These are phyloP conservation scores for Salix arbutifolia DNA, from an alignment of 345 rosid species.

Conservation along the genomic window DNA sequence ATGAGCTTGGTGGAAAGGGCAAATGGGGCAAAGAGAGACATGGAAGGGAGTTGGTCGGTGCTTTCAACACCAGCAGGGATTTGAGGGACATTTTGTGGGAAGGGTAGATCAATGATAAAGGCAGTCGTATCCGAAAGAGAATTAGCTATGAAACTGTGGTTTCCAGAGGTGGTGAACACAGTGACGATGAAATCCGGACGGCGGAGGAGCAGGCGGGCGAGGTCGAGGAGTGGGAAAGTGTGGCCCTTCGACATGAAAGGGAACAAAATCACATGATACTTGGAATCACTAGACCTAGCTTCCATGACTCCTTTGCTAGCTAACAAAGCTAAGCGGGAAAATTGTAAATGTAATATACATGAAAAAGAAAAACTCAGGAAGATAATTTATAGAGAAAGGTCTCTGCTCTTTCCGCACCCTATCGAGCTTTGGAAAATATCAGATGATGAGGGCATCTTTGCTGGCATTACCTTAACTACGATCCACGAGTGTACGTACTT, in stretches of 20 bases:
- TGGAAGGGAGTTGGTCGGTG: slow-evolving; percentile 67
- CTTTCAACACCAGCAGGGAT: slow-evolving; percentile 57
- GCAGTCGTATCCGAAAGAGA: slow-evolving; percentile 37
- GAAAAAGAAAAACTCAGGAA: no score
- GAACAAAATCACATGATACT: slow-evolving; percentile 51
- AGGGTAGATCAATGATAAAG: slow-evolving; percentile 45
- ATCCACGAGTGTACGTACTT: no score
- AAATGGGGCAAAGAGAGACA: slow-evolving; percentile 45
- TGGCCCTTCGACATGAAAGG: slow-evolving; percentile 91
- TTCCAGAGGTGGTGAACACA: slow-evolving; percentile 65
- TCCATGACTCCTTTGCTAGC: no score
- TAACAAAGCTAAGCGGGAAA: no score
- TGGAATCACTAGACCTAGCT: background rate
- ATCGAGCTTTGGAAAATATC: no score
- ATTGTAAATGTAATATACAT: no score
- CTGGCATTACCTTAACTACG: no score
- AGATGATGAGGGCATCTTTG: no score
- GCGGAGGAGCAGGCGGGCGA: slow-evolving; percentile 60
- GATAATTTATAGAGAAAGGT: no score
- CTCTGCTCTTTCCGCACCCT: no score
- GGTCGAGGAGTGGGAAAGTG: slow-evolving; percentile 65
- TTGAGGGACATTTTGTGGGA: slow-evolving; percentile 41
- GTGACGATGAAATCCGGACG: slow-evolving; percentile 37
- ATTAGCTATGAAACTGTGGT: slow-evolving; percentile 45
- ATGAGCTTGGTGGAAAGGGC: slow-evolving; percentile 52